Percentiles rank a stretch among this genome's conserved stretches.
Evolutionary conservation across 208 protist genomes (phyloP).

Genomic region (Leishmania major): DNA sequence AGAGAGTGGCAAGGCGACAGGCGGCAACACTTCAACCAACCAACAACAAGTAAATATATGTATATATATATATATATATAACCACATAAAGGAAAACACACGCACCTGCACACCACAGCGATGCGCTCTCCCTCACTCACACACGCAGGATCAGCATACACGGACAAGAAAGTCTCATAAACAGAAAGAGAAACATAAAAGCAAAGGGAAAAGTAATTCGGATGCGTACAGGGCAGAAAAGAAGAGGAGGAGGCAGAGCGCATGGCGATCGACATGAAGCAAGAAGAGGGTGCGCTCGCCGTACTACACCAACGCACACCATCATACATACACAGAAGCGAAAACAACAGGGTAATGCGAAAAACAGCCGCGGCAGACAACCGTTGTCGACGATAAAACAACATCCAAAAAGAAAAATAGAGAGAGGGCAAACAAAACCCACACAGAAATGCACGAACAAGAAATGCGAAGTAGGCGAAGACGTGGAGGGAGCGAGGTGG

Average conservation of each 20-base stretch:
- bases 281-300: not conserved
- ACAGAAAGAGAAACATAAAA: not conserved
- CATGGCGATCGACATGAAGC: not conserved
- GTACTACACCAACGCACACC: not conserved
- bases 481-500: not conserved
- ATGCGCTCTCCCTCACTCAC: not conserved
- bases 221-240: not conserved
- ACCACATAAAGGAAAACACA: not conserved
- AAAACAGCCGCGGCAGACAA: not conserved
- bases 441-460: not conserved
- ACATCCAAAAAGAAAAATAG: not conserved
- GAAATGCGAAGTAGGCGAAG: not conserved
- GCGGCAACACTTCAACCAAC: not conserved
- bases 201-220: not conserved
- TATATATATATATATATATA: constrained; percentile 3
- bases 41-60: not conserved
- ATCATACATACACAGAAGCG: not conserved
- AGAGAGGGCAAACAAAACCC: not conserved
- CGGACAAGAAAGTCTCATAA: too few relatives aligned
- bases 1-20: not conserved
- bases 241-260: not conserved
- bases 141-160: not conserved
- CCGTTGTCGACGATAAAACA: not conserved
- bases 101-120: not conserved
- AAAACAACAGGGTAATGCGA: not conserved